Evolutionary conservation across 768 basidiomycete genomes (phyloP), one percentile per base, ranked within the genome.

Genomic region (Naganishia onofrii): DNA sequence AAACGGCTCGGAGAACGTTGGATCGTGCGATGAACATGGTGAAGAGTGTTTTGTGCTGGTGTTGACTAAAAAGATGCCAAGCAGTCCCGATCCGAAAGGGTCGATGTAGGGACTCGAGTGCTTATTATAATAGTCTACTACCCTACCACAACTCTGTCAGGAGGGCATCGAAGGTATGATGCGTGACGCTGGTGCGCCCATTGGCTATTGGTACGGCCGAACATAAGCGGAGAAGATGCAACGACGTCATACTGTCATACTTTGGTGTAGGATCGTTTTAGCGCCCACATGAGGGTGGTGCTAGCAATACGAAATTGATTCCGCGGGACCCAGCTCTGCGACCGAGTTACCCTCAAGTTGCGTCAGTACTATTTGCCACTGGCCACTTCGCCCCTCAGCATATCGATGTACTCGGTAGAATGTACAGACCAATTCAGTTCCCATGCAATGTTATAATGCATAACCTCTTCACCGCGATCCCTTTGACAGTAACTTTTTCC

Each of bases 171-270:
- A 51, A 51, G 15, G 48, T 6, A 46, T 9, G 15, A 17, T n/a
- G 48, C 7, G 23, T 51, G 48, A 51, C 48, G 48, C 48, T 51
- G 48, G 48, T 51, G 48, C 48, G 48, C 48, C 48, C 48, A 51
- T 51, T 51, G 48, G 48, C n/a, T 26, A 51, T 23, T 42, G 42
- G 42, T 42, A 42, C 48, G 48, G 48, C 48, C 48, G 48, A 51
- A 51, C 48, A 51, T 51, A 51, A 51, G 21, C 48, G 48, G 48
- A 17, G 48, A 42, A 42, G 42, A 42, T 2, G 1, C n/a, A 51
- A 51, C 48, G 48, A 51, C 48, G 48, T 51, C 48, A 51, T 51
- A 51, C 48, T 26, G 48, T 51, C 48, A 51, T 51, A 51, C 48
- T 26, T 51, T 17, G 42, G 7, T 8, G 13, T 42, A 2, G 42